Evolutionary conservation across 495 filamentous ascomycete genomes (phyloP).

Genomic region (Platismatia glauca): DNA sequence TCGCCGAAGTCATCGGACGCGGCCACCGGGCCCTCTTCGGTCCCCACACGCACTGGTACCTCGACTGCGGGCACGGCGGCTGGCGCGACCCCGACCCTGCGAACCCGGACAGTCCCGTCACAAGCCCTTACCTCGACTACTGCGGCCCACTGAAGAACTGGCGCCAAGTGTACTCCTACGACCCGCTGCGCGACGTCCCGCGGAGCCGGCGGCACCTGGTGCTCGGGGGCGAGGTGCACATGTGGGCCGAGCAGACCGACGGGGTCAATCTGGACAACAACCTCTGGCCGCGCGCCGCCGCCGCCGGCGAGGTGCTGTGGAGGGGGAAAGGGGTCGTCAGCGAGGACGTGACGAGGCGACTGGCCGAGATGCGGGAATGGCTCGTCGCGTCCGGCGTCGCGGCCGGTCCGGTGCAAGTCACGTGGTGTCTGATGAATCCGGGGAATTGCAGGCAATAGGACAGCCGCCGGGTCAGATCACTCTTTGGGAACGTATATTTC

Average conservation of each 20-base stretch:
- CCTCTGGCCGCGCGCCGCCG: slow-evolving; percentile 55
- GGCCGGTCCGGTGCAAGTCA: slow-evolving; percentile 16
- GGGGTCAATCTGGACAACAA: slow-evolving; percentile 54
- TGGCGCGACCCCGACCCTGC: slow-evolving; percentile 57
- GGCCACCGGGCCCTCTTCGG: slow-evolving; percentile 63
- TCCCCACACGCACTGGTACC: slow-evolving; percentile 67
- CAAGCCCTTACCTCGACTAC: slow-evolving; percentile 60
- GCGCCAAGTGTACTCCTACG: slow-evolving; percentile 64
- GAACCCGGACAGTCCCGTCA: slow-evolving; percentile 2
- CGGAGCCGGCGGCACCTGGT: slow-evolving; percentile 49
- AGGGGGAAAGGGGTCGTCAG: slow-evolving; percentile 9
- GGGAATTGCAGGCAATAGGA: slow-evolving; percentile 7
- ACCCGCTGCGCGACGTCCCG: slow-evolving; percentile 53
- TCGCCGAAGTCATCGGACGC: slow-evolving; percentile 36
- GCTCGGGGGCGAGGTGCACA: slow-evolving; percentile 66
- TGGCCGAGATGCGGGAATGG: slow-evolving; percentile 21
- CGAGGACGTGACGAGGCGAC: slow-evolving; percentile 12
- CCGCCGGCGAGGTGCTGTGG: slow-evolving; percentile 28
- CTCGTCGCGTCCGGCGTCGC: slow-evolving; percentile 11
- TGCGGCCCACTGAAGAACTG: slow-evolving; percentile 66
- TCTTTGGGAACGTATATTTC: not conserved
- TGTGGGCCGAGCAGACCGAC: slow-evolving; percentile 74
- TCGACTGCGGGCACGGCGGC: slow-evolving; percentile 70
- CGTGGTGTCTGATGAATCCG: slow-evolving; percentile 12
- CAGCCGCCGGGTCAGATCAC: not conserved